Base-by-base conservation (phyloP, 441 rosid species). In the Erodium trifolium region DNA sequence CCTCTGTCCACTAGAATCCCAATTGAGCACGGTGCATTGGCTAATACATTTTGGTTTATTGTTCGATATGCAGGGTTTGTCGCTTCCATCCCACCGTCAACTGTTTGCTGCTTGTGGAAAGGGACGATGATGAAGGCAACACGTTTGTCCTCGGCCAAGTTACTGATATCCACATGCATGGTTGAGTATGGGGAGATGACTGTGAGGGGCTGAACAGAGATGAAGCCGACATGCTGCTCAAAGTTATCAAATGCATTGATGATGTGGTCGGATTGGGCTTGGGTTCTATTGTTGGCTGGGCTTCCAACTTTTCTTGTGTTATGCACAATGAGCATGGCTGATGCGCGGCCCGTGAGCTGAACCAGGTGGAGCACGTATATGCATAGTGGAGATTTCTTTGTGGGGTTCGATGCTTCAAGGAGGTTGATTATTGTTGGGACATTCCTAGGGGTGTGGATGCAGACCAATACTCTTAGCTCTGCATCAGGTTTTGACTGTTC, bases 31-130 rank as follows among this genome's bases (percentile, higher is more conserved):
- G 99, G 99, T 2, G 97, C 80, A 65, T 88, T 85, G 10, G 76
- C 79, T 6, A 90, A 78, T 1, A 89, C 73, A 71, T 95, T 95
- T 76, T 89, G 98, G 80, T 95, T 92, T 8, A 92, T 89, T 41
- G 74, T 80, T 43, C 96, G 81, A 67, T 82, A 86, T 2, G 93
- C 96, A 0, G 99, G 97, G 51, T 95, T 92, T 1, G 92, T 89
- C 1, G 85, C 92, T 77, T 92, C 99, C 99, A 95, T 92, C 1
- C 95, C 95, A 57, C 99, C 99, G 72, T 95, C 97, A 0, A 92
- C 13, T 10, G 51, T 45, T 45, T 12, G 51, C 13, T 45, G 98
- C 75, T 90, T 92, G 72, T 95, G 99, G 81, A 95, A 92, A 14
- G 99, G 99, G 70, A 95, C 77, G 78, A 92, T 83, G 29, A 92